A percentile compares a stretch with the other conserved stretches of the same genome.
Evolutionary conservation across 1,139 yeast genomes (phyloP).

Genomic region (Candida frijolesensis): DNA sequence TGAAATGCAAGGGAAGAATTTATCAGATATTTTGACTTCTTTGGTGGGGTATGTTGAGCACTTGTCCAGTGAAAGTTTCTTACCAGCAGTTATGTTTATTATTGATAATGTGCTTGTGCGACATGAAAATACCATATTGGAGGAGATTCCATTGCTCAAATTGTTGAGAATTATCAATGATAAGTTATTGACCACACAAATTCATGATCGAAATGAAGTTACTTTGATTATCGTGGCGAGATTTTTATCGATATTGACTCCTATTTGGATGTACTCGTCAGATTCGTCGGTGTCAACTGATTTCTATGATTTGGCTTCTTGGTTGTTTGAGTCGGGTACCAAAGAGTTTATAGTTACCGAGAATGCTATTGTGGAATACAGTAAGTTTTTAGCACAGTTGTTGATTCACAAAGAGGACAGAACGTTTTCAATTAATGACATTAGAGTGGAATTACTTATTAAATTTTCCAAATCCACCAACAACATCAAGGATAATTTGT

Average conservation of each 20-base stretch:
- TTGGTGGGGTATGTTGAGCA: constrained; percentile 9
- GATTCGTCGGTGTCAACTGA: constrained; percentile 29
- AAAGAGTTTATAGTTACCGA: constrained; percentile 29
- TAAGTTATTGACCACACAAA: constrained; percentile 25
- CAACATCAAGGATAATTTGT: constrained; percentile 11
- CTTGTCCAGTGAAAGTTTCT: constrained; percentile 7
- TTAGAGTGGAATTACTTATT: constrained; percentile 6
- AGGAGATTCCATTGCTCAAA: constrained; percentile 11
- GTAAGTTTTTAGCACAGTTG: constrained; percentile 19
- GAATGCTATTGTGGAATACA: constrained; percentile 21
- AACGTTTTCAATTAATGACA: constrained; percentile 6
- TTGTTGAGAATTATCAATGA: constrained; percentile 35
- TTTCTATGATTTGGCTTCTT: constrained; percentile 35
- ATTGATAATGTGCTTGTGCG: constrained; percentile 6
- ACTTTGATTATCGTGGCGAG: constrained; percentile 30
- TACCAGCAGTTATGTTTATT: constrained; percentile 10
- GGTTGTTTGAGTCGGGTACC: constrained; percentile 34
- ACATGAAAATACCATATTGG: background rate
- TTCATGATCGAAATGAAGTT: constrained; percentile 39
- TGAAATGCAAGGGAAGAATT: constrained; percentile 6
- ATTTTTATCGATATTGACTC: constrained; percentile 21
- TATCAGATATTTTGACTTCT: constrained; percentile 6
- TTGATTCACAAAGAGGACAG: constrained; percentile 14
- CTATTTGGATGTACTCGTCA: constrained; percentile 10
- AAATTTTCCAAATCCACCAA: constrained; percentile 22